Base-by-base conservation (phyloP, 192 early-diverging fungal species). In the Entomortierella parvispora region DNA sequence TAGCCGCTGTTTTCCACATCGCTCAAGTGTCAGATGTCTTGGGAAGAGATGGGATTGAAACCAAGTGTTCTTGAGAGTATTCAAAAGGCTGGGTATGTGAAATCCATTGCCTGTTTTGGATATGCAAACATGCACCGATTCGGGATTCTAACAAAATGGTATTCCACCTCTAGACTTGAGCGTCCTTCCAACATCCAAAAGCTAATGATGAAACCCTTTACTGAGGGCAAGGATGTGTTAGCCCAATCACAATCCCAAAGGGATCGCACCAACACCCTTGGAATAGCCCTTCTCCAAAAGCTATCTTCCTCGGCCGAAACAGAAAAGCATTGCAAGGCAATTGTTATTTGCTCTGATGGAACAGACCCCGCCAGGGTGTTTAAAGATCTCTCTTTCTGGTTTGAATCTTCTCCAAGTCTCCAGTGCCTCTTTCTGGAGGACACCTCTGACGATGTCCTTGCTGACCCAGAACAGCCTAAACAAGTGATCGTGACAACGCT, bases 181-280 rank as follows among this genome's bases (percentile, higher is more conserved):
- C 61, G 56, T 20, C 65, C 65, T 0, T 77, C 74, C 20, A 77
- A 77, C 31, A 68, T 68, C 58, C 74, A 77, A 68, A 77, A 77
- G 49, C 31, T 77, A 47, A 29, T 68, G 14, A 77, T 77, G 55
- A 58, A 58, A 48, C 60, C 74, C 3, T 64, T 77, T 23, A 32
- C 37, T 28, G 29, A 63, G 15, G 74, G 74, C 55, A 68, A 52
- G 43, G 74, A 77, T 28, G 65, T 77, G 20, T 68, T 77, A 40
- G 74, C 74, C 17, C 74, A 77, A 48, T 54, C 74, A 11, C 74
- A 77, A 45, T 77, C 74, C 2, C 74, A 68, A 48, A 77, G 64
- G 17, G 74, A 77, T 49, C 74, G 74, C 18, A 77, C 74, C 51
- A 77, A 64, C 49, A 77, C 74, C 2, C 22, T 77, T 45, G 74